Conservation (phyloP, 805 yeast species). For the Lachancea sp. region DNA sequence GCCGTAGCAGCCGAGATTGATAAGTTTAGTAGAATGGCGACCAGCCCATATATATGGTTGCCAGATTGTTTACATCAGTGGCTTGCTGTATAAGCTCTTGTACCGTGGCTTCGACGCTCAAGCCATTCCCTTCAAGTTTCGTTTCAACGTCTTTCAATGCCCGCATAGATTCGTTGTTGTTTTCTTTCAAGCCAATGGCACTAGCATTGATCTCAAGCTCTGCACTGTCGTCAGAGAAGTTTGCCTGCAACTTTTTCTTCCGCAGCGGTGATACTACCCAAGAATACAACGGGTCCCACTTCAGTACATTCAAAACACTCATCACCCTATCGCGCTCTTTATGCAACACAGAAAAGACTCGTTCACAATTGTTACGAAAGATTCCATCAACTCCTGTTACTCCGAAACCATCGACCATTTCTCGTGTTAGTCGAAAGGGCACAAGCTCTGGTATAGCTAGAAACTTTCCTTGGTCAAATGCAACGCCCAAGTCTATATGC, state of each 20-base stretch:
- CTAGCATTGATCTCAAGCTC: slow-evolving; percentile 16
- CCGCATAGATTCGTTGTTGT: slow-evolving; percentile 66
- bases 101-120: slow-evolving; percentile 80
- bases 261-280: slow-evolving; percentile 84
- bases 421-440: slow-evolving; percentile 87
- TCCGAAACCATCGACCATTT: slow-evolving; percentile 90
- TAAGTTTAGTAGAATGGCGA: slow-evolving; percentile 70
- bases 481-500: slow-evolving; percentile 93
- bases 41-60: slow-evolving; percentile 80
- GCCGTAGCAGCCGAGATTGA: too few relatives aligned
- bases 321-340: slow-evolving; percentile 60
- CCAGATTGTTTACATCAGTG: slow-evolving; percentile 55
- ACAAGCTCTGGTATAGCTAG: slow-evolving; percentile 87
- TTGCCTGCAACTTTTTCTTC: slow-evolving; percentile 46
- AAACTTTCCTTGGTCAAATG: slow-evolving; percentile 87
- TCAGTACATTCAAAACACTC: slow-evolving; percentile 76
- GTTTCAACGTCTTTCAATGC: slow-evolving; percentile 69
- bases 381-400: slow-evolving; percentile 76
- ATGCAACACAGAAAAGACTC: slow-evolving; percentile 61
- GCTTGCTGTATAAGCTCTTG: slow-evolving; percentile 78
- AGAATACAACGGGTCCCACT: slow-evolving; percentile 88
- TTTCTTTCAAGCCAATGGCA: slow-evolving; percentile 10
- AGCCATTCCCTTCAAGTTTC: slow-evolving; percentile 57
- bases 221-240: slow-evolving; percentile 16
- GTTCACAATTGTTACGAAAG: slow-evolving; percentile 67